A percentile compares a stretch with the other conserved stretches of the same genome.
phyloP scores from a whole-genome alignment of 2,329 filamentous ascomycete species.

The Epichloe hybrida region DNA sequence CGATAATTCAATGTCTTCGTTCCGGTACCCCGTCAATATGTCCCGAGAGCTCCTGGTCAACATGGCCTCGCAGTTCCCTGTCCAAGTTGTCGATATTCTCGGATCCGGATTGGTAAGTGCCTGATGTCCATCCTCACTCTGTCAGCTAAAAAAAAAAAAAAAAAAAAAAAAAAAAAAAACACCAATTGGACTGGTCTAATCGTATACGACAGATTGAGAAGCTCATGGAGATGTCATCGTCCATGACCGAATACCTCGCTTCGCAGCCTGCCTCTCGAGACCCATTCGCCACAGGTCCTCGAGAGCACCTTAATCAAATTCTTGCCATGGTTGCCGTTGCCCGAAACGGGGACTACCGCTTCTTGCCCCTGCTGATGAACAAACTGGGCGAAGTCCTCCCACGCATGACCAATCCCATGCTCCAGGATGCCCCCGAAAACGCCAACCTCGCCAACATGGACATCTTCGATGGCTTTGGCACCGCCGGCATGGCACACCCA shows the following conservation, averaged over 20 bases:
- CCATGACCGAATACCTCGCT: constrained; percentile 59
- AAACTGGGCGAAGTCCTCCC: constrained; percentile 65
- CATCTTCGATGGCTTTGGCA: constrained; percentile 54
- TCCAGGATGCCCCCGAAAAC: constrained; percentile 44
- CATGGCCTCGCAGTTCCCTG: constrained; percentile 59
- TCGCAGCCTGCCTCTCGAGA: constrained; percentile 46
- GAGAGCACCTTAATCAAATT: constrained; percentile 60
- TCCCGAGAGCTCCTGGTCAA: constrained; percentile 47
- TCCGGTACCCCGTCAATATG: constrained; percentile 49
- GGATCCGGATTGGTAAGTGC: constrained; percentile 56
- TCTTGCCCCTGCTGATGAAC: constrained; percentile 60
- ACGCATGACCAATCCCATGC: constrained; percentile 44
- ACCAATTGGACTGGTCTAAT: background rate
- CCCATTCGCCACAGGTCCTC: constrained; percentile 52
- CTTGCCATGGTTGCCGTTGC: constrained; percentile 54
- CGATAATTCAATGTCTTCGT: constrained; percentile 44
- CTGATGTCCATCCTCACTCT: background rate
- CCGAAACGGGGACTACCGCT: constrained; percentile 63
- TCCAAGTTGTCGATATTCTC: constrained; percentile 63
- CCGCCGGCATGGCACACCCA: constrained; percentile 44
- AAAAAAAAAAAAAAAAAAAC: background rate
- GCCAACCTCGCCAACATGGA: constrained; percentile 40
- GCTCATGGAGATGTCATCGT: constrained; percentile 61
- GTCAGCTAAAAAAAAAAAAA: background rate
- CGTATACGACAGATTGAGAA: constrained; percentile 51